Base-by-base conservation (phyloP, 2,329 filamentous ascomycete genomes). In the Apiospora koreana region DNA sequence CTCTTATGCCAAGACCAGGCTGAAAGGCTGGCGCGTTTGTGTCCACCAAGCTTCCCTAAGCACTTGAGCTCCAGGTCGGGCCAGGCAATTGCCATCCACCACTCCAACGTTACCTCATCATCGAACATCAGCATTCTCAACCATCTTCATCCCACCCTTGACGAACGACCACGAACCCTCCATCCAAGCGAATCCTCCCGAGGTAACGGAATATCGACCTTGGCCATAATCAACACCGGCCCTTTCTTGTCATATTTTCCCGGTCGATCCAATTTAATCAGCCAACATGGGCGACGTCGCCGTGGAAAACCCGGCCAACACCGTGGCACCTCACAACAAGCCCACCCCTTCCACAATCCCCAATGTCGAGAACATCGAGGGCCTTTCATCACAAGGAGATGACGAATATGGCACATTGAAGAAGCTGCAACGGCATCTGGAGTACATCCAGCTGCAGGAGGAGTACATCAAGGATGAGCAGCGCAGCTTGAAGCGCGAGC, bases 381-480 rank as follows among this genome's bases (percentile, higher is more conserved):
- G 94, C 72, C 86, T 94, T 72, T 88, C 91, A 21, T 90, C 89
- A 69, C 94, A 97, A 78, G 92, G 91, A 67, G 93, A 91, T 74
- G 95, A 98, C 81, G 95, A 98, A 81, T 99, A 99, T 82, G 94
- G 93, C 68, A 94, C 92, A 50, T 88, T 98, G 82, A 99, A 99
- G 88, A 96, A 97, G 86, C 90, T 98, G 74, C 95, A 99, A 84
- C 89, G 95, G 81, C 95, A 98, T 86, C 86, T 98, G 77, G 96
- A 99, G 91, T 98, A 97, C 83, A 97, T 98, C 81, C 94, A 98
- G 83, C 88, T 99, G 77, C 96, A 99, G 85, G 96, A 99, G 84
- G 96, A 99, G 82, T 99, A 99, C 84, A 99, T 99, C 90, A 99
- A 99, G 86, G 96, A 99, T 90, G 96, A 99, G 87, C 96, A 99